Percentiles rank a stretch among this genome's conserved stretches.
phyloP scores from a whole-genome alignment of 371 early-diverging fungal species.

The Rhizopus delemar region DNA sequence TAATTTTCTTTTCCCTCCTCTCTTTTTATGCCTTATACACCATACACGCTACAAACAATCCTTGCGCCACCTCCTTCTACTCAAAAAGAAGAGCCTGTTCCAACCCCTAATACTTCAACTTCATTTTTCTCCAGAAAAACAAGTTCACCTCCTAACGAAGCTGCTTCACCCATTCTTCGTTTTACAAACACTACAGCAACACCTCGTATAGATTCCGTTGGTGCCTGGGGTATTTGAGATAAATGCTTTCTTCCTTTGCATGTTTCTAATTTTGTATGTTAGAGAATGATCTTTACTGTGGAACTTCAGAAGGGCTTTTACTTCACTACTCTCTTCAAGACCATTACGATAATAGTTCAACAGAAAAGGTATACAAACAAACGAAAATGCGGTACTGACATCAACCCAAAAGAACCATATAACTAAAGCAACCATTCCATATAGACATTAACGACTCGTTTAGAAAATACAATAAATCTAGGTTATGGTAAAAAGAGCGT shows the following conservation, averaged over 20 bases:
- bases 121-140: slow-evolving; percentile 39
- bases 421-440: neutral
- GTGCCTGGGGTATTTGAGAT: slow-evolving; percentile 54
- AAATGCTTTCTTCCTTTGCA: neutral
- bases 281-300: slow-evolving; percentile 73
- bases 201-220: slow-evolving; percentile 48
- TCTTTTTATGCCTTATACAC: slow-evolving; percentile 46
- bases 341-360: slow-evolving; percentile 10
- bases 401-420: neutral
- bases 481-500: slow-evolving; percentile 68
- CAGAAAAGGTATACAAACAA: slow-evolving; percentile 37
- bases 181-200: slow-evolving; percentile 15
- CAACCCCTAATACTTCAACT: slow-evolving; percentile 19
- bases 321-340: slow-evolving; percentile 65
- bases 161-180: slow-evolving; percentile 23
- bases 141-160: slow-evolving; percentile 28
- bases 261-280: slow-evolving; percentile 1
- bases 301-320: slow-evolving; percentile 74
- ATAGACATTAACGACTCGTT: slow-evolving; percentile 46
- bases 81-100: slow-evolving; percentile 25
- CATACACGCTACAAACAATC: slow-evolving; percentile 49
- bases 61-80: slow-evolving; percentile 21
- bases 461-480: slow-evolving; percentile 54
- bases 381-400: slow-evolving; percentile 1
- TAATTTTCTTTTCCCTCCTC: neutral